A percentile compares a stretch with the other conserved stretches of the same genome.
These are phyloP conservation scores for Penicillium diatomitis DNA, from an alignment of 495 filamentous ascomycete species.

Conservation along the genomic window DNA sequence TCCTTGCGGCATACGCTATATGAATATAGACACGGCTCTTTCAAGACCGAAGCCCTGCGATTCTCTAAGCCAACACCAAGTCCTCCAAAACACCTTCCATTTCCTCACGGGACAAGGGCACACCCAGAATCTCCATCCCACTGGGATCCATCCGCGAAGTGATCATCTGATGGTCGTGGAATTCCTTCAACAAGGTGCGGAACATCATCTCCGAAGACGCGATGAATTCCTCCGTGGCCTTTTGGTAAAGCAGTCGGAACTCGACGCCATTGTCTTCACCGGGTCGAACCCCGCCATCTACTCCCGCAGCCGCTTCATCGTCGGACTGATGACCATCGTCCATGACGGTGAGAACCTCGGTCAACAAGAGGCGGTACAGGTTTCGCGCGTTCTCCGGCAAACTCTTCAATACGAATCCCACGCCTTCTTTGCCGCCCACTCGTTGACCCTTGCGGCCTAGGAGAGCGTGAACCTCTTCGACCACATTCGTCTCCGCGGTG, in stretches of 20 bases:
- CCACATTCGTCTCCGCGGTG: slow-evolving; percentile 61
- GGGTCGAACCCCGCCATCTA: slow-evolving; percentile 17
- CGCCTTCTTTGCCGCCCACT: slow-evolving; percentile 83
- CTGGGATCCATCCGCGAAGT: slow-evolving; percentile 73
- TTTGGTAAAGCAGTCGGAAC: slow-evolving; percentile 85
- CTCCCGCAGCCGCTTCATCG: slow-evolving; percentile 25
- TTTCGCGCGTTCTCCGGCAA: slow-evolving; percentile 85
- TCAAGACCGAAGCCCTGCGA: too few species aligned
- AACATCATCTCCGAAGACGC: slow-evolving; percentile 96
- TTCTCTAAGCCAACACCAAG: slow-evolving; percentile 40
- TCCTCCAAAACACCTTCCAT: slow-evolving; percentile 86
- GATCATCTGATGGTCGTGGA: slow-evolving; percentile 96
- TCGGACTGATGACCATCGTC: slow-evolving; percentile 38
- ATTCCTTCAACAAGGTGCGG: slow-evolving; percentile 87
- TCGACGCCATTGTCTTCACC: slow-evolving; percentile 57
- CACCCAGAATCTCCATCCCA: slow-evolving; percentile 74
- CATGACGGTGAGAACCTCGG: slow-evolving; percentile 68
- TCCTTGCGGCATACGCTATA: background rate
- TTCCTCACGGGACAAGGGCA: slow-evolving; percentile 82
- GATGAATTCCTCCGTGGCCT: slow-evolving; percentile 92
- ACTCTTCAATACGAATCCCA: slow-evolving; percentile 80
- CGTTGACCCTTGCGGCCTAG: slow-evolving; percentile 76
- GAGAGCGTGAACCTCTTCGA: slow-evolving; percentile 78
- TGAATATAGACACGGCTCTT: too few species aligned
- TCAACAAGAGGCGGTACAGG: slow-evolving; percentile 74